These are phyloP conservation scores for Ceriops decandra DNA, from an alignment of 345 rosid species.

Conservation along the genomic window DNA sequence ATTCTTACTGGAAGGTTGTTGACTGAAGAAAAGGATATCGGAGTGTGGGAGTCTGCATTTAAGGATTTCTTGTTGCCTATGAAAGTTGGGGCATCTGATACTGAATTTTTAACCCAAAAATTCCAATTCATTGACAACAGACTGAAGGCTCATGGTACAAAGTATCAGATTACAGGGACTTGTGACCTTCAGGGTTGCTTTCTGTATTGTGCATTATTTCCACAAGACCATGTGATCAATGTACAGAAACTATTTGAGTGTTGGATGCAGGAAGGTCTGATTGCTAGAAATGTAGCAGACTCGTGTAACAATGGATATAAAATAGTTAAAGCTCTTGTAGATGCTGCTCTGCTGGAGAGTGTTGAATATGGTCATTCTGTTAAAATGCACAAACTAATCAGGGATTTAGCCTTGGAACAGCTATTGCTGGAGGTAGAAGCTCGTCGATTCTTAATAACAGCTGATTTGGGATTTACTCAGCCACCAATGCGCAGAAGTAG, in stretches of 20 bases:
- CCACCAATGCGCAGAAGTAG: not conserved
- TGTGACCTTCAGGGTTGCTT: constrained; percentile 12
- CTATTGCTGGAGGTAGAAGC: not conserved
- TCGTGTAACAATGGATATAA: constrained; percentile 5
- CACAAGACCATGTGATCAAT: constrained; percentile 1
- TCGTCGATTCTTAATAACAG: not conserved
- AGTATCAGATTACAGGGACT: not conserved
- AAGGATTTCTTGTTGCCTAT: not conserved
- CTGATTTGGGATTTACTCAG: not conserved
- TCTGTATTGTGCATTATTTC: not conserved
- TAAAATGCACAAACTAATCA: constrained; percentile 16
- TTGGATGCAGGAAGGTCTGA: constrained; percentile 14
- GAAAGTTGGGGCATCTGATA: not conserved
- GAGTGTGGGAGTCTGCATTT: constrained; percentile 1
- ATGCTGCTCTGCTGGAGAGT: constrained; percentile 13
- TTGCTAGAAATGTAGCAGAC: constrained; percentile 9
- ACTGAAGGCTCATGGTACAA: constrained; percentile 7
- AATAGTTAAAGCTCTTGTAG: constrained; percentile 1
- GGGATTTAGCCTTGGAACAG: constrained; percentile 7
- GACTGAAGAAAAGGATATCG: constrained; percentile 1
- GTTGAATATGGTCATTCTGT: not conserved
- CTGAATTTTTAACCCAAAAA: not conserved
- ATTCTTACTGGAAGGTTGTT: constrained; percentile 3
- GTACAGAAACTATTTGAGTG: not conserved
- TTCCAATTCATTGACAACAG: constrained; percentile 8